Conservation (phyloP, 495 filamentous ascomycete species). For the Oidiodendron maius region DNA sequence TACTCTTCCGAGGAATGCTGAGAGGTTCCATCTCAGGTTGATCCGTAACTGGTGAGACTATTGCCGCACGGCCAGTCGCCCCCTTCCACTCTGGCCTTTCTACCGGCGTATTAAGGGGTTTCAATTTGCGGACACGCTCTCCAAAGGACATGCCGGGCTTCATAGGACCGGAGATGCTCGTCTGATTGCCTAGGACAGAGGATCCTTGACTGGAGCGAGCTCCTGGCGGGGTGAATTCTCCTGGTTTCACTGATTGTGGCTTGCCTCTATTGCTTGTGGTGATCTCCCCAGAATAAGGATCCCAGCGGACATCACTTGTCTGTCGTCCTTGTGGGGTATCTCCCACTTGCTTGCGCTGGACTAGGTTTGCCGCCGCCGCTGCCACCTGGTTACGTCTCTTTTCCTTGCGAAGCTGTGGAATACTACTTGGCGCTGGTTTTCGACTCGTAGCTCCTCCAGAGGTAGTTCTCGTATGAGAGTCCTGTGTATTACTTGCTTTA, state of each 20-base stretch:
- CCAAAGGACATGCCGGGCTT: slow-evolving; percentile 27
- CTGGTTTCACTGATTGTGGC: slow-evolving; percentile 40
- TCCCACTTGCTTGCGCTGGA: slow-evolving; percentile 11
- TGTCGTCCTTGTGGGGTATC: slow-evolving; percentile 1
- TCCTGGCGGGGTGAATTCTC: slow-evolving; percentile 32
- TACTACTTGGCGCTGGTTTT: slow-evolving; percentile 30
- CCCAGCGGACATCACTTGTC: slow-evolving; percentile 28
- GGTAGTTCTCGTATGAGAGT: not conserved
- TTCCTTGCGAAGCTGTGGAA: slow-evolving; percentile 44
- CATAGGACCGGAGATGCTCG: slow-evolving; percentile 13
- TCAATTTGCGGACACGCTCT: slow-evolving; percentile 39
- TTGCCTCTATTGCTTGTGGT: slow-evolving; percentile 36
- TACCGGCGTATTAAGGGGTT: slow-evolving; percentile 11
- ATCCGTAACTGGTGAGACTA: slow-evolving; percentile 43
- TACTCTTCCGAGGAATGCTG: slow-evolving; percentile 37
- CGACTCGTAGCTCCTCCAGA: not conserved
- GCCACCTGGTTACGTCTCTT: slow-evolving; percentile 19
- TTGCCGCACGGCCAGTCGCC: slow-evolving; percentile 41
- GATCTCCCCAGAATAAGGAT: slow-evolving; percentile 44
- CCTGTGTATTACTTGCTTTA: slow-evolving; percentile 18
- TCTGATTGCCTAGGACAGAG: slow-evolving; percentile 10
- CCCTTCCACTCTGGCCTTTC: slow-evolving; percentile 46
- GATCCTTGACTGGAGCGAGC: slow-evolving; percentile 25
- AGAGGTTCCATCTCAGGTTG: slow-evolving; percentile 33
- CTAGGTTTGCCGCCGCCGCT: slow-evolving; percentile 9